Base-by-base conservation (phyloP, 495 filamentous ascomycete genomes). In the Ramalina intermedia region DNA sequence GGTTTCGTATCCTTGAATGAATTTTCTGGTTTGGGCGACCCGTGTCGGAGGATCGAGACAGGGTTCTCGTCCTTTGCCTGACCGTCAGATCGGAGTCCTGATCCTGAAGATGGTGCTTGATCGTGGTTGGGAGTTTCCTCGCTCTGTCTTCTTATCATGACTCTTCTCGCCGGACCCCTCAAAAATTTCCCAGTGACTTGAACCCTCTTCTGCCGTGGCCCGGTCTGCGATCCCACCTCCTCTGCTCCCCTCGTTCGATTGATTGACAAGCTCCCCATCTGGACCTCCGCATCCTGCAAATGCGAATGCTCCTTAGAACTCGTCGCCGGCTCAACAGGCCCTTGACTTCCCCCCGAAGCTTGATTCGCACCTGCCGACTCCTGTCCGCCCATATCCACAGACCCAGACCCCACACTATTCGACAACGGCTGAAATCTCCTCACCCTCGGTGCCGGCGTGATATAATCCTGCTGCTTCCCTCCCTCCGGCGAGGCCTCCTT, bases 111-210 rank as follows among this genome's bases (percentile, higher is more conserved):
- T 37, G 50, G 41, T 6, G 41, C 27, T 23, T 54, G 51, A 0
- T 58, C 58, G 16, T 55, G 53, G 20, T 43, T 41, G 17, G 56
- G 55, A 40, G 70, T 66, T 35, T 87, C 84, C 37, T 87, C 84
- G 51, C 81, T 86, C 60, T 84, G 81, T 44, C 82, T 73, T 49
- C 82, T 70, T 50, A 74, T 57, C 16, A 81, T 74, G 13, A 82
- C 84, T 52, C 84, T 69, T 49, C 84, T 75, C 18, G 82, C 83
- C 8, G 84, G 83, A 1, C 82, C 82, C 49, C 79, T 85, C 20
- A 87, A 66, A 55, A 86, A 87, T 49, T 72, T 77, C 1, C 84
- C 84, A 8, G 81, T 76, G 6, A 80, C 65, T 54, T 84, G 82
- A 26, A 85, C 72, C 53, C 81, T 70, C 63, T 85, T 87, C n/a